A percentile compares a stretch with the other conserved stretches of the same genome.
These are phyloP conservation scores for Aspergillus puulaauensis DNA, from an alignment of 2,329 filamentous ascomycete species.

Conservation along the genomic window DNA sequence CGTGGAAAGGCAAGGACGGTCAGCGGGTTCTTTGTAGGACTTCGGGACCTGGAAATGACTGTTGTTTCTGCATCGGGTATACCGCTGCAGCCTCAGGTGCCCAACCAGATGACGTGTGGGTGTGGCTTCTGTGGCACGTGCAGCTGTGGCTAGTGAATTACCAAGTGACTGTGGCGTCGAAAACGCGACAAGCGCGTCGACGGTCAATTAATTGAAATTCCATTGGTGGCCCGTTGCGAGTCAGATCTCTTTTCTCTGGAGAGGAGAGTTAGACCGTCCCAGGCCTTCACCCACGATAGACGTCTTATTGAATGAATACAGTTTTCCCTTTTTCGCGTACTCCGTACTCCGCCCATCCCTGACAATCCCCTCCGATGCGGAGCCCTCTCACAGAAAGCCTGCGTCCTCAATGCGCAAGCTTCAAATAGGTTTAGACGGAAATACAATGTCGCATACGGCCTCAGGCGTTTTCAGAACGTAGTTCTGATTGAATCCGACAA, in stretches of 20 bases:
- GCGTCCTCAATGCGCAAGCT: neutral
- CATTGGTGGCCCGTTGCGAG: no score
- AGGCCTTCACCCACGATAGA: neutral
- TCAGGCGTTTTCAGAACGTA: neutral
- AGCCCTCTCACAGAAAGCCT: neutral
- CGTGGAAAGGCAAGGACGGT: neutral
- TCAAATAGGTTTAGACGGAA: neutral
- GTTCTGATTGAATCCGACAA: constrained; percentile 20
- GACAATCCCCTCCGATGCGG: neutral
- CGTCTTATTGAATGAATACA: neutral
- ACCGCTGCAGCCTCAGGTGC: constrained; percentile 1
- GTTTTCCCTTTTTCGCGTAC: neutral
- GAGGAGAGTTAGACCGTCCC: neutral
- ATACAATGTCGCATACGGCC: constrained; percentile 8
- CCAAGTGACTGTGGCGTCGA: constrained; percentile 16
- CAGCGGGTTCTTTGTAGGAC: neutral
- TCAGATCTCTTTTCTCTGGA: neutral
- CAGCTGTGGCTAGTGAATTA: neutral
- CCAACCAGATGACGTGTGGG: constrained; percentile 31
- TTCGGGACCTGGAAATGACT: neutral
- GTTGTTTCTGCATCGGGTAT: neutral
- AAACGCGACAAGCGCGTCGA: constrained; percentile 15
- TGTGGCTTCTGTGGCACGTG: constrained; percentile 3
- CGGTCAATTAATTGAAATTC: neutral
- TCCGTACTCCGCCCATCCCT: neutral